phyloP scores from a whole-genome alignment of 768 basidiomycete genomes.

The Daedaleopsis sinensis region DNA sequence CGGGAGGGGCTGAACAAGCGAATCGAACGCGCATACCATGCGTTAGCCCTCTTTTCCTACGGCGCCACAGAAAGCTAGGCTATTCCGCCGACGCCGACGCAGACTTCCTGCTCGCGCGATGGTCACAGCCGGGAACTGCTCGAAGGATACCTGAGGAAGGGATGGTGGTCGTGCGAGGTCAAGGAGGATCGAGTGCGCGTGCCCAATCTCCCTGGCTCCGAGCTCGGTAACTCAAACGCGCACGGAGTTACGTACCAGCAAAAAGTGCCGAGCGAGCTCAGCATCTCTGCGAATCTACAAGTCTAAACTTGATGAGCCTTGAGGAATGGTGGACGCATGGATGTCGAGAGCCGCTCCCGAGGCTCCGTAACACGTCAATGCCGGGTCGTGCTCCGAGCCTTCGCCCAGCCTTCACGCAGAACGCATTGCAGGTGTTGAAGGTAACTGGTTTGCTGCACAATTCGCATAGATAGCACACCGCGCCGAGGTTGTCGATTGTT shows the following conservation, averaged over 20 bases:
- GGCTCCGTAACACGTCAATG: too few relatives aligned
- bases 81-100: neutral
- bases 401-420: too few relatives aligned
- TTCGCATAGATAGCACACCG: too few relatives aligned
- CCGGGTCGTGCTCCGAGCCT: too few relatives aligned
- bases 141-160: neutral
- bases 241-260: neutral
- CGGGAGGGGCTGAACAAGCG: conserved; percentile 5
- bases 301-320: neutral
- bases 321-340: neutral
- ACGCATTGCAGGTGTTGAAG: too few relatives aligned
- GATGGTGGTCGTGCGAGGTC: neutral
- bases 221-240: neutral
- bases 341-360: too few relatives aligned
- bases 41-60: neutral
- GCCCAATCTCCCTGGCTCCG: neutral
- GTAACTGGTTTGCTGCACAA: too few relatives aligned
- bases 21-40: neutral
- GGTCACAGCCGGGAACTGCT: neutral
- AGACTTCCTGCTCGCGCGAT: too few relatives aligned
- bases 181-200: neutral
- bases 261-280: neutral
- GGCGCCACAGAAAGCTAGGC: neutral
- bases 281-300: neutral
- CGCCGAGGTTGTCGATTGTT: too few relatives aligned